Evolutionary conservation across 257 asterid species (phyloP).

Genomic region (Solanum microdontum): DNA sequence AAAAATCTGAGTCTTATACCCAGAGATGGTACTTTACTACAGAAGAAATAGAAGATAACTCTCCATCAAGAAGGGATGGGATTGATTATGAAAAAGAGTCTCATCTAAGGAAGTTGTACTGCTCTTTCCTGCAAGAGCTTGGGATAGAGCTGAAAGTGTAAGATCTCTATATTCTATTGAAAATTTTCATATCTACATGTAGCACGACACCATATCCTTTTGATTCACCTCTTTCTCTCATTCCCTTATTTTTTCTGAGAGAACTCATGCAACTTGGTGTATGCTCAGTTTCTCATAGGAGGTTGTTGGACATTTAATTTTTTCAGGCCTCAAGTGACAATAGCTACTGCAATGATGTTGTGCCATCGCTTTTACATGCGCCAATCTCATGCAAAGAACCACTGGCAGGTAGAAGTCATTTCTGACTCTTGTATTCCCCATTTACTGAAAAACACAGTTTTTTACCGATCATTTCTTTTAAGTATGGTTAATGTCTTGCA

Average conservation of each 20-base stretch:
- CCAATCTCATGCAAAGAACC: constrained; percentile 55
- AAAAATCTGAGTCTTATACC: constrained; percentile 2
- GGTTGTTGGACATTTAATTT: background rate
- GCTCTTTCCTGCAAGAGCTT: constrained; percentile 42
- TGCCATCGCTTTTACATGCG: constrained; percentile 59
- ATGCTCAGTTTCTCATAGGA: background rate
- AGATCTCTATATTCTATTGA: constrained; percentile 8
- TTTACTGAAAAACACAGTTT: background rate
- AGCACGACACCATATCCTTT: background rate
- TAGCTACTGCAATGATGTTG: constrained; percentile 42
- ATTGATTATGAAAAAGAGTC: constrained; percentile 28
- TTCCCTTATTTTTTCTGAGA: background rate
- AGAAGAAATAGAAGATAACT: constrained; percentile 38
- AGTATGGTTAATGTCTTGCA: background rate
- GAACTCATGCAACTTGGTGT: background rate
- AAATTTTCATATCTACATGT: background rate
- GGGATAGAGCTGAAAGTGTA: constrained; percentile 55
- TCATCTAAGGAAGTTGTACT: constrained; percentile 31
- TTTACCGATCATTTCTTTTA: background rate
- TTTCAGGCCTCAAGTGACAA: constrained; percentile 52
- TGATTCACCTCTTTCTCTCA: background rate
- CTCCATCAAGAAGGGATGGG: constrained; percentile 62
- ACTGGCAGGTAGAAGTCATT: constrained; percentile 46
- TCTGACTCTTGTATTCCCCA: background rate
- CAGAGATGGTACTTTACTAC: constrained; percentile 41